Evolutionary conservation across 2,329 filamentous ascomycete species (phyloP).

Genomic region (Fusarium burgessii): DNA sequence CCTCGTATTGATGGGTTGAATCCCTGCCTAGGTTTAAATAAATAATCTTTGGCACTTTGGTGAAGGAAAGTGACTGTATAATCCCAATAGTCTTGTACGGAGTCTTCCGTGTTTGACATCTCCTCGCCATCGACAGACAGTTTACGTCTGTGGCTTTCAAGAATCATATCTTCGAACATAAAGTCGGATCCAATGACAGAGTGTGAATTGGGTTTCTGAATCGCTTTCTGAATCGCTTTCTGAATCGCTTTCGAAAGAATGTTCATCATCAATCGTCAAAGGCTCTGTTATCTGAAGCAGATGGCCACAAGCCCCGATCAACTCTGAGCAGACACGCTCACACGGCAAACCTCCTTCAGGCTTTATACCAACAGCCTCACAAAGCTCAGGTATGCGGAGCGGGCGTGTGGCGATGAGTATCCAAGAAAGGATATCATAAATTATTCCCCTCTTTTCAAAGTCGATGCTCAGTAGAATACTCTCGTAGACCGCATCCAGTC

Average conservation of each 20-base stretch:
- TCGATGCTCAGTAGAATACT: neutral
- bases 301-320: slow-evolving; percentile 1
- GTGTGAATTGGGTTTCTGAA: too few species aligned
- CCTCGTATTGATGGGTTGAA: too few species aligned
- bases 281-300: slow-evolving; percentile 11
- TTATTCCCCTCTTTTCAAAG: rapidly evolving
- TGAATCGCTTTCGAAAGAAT: too few species aligned
- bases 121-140: too few species aligned
- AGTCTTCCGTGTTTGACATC: neutral
- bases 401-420: neutral
- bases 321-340: slow-evolving; percentile 2
- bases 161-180: too few species aligned
- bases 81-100: neutral
- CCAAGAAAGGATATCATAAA: slow-evolving; percentile 10
- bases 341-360: neutral
- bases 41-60: slow-evolving; percentile 11
- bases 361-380: slow-evolving; percentile 1
- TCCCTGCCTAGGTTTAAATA: rapidly evolving
- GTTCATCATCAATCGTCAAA: too few species aligned
- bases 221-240: too few species aligned
- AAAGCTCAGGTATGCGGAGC: slow-evolving; percentile 4
- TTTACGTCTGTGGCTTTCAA: too few species aligned
- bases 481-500: neutral
- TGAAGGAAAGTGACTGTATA: neutral
- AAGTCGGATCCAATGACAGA: too few species aligned